Evolutionary conservation across 2,329 filamentous ascomycete species (phyloP).

Genomic region (Arthrinium phaeospermum): DNA sequence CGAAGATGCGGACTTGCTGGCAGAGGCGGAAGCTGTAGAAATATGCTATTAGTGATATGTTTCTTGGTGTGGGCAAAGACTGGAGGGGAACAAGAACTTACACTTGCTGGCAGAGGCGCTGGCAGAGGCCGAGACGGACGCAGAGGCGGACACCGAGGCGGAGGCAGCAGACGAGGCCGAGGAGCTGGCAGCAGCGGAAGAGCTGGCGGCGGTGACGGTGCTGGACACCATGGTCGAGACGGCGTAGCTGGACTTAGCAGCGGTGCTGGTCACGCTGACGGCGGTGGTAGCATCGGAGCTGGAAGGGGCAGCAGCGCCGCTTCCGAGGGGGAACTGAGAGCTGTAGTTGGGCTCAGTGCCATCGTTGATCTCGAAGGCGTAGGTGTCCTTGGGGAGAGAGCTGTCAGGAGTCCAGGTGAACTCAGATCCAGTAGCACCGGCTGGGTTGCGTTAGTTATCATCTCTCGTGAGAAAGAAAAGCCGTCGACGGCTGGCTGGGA

Average conservation of each 20-base stretch:
- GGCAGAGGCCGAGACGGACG: neutral
- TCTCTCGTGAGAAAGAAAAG: neutral
- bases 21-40: neutral
- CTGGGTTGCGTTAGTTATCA: constrained; percentile 34
- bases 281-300: constrained; percentile 21
- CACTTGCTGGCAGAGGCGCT: constrained; percentile 12
- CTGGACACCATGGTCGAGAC: constrained; percentile 23
- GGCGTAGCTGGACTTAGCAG: constrained; percentile 23
- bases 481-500: neutral
- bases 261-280: constrained; percentile 29
- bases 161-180: constrained; percentile 13
- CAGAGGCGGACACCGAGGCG: constrained; percentile 9
- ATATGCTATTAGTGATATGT: constrained; percentile 5
- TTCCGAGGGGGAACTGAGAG: constrained; percentile 39
- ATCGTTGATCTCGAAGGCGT: constrained; percentile 54
- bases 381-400: constrained; percentile 45
- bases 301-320: constrained; percentile 21
- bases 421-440: constrained; percentile 40
- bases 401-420: constrained; percentile 46
- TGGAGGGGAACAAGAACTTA: neutral
- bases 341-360: constrained; percentile 51
- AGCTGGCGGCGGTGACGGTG: constrained; percentile 22
- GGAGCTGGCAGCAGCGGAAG: constrained; percentile 15
- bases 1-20: constrained; percentile 8
- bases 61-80: neutral